A percentile compares a stretch with the other conserved stretches of the same genome.
Evolutionary conservation across 345 rosid species (phyloP).

Genomic region (Brassica rapa): DNA sequence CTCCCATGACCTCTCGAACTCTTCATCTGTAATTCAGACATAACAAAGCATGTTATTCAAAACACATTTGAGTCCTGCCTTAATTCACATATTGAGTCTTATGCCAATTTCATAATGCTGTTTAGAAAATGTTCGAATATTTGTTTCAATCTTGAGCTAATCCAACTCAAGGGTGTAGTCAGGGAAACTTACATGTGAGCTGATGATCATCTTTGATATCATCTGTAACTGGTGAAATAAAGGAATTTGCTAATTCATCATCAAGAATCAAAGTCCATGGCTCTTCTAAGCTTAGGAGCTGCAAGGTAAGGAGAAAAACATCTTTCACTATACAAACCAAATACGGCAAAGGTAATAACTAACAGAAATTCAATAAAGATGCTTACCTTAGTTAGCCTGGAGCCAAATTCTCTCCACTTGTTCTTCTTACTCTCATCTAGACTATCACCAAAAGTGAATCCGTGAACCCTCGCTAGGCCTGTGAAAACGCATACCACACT

Average conservation of each 20-base stretch:
- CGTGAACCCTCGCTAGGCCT: slow-evolving; percentile 96
- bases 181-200: slow-evolving; percentile 58
- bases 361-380: neutral
- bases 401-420: slow-evolving; percentile 78
- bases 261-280: slow-evolving; percentile 82
- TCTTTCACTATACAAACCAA: neutral
- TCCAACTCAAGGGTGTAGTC: neutral
- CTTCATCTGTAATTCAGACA: slow-evolving; percentile 57
- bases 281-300: slow-evolving; percentile 72
- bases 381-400: slow-evolving; percentile 68
- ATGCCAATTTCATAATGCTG: neutral
- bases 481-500: slow-evolving; percentile 16
- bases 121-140: neutral
- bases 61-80: neutral
- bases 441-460: slow-evolving; percentile 96
- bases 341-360: neutral
- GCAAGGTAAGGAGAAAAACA: slow-evolving; percentile 12
- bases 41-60: neutral
- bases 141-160: neutral
- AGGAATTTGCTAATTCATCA: slow-evolving; percentile 92
- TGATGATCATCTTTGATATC: slow-evolving; percentile 87
- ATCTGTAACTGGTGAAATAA: slow-evolving; percentile 75
- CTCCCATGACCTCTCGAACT: slow-evolving; percentile 88
- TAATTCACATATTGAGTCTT: neutral
- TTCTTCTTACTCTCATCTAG: slow-evolving; percentile 58